Conservation (phyloP, 768 basidiomycete species). For the Goffeauzyma gilvescens region DNA sequence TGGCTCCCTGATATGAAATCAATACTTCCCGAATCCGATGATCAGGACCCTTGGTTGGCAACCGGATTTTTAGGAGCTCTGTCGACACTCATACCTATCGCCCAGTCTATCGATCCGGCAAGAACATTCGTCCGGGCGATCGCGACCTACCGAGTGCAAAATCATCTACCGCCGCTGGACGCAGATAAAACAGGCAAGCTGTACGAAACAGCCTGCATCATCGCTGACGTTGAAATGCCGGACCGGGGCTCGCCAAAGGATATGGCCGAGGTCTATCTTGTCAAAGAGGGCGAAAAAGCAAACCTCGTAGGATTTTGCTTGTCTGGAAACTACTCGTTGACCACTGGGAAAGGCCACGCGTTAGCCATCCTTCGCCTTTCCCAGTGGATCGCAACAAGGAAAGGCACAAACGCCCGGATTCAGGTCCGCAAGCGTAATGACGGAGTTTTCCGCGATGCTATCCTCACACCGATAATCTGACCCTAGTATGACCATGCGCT, state of each 20-base stretch:
- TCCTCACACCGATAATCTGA: too few species aligned
- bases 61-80: constrained; percentile 34
- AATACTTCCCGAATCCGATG: constrained; percentile 7
- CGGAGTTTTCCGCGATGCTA: constrained; percentile 1
- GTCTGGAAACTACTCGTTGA: constrained; percentile 62
- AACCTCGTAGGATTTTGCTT: constrained; percentile 50
- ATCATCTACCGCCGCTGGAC: constrained; percentile 36
- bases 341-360: constrained; percentile 56
- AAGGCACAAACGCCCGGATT: not conserved
- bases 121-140: constrained; percentile 40
- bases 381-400: constrained; percentile 37
- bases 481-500: too few species aligned
- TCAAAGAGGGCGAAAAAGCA: not conserved
- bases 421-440: constrained; percentile 1
- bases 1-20: constrained; percentile 59
- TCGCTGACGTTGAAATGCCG: constrained; percentile 45
- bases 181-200: constrained; percentile 36
- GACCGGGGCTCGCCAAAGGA: constrained; percentile 56
- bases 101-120: constrained; percentile 21
- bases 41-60: constrained; percentile 44
- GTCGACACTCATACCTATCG: constrained; percentile 33
- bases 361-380: constrained; percentile 64
- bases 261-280: constrained; percentile 51
- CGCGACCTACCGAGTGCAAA: constrained; percentile 44
- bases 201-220: constrained; percentile 46